These are phyloP conservation scores for Croton setiger DNA, from an alignment of 441 rosid genomes.

Conservation along the genomic window DNA sequence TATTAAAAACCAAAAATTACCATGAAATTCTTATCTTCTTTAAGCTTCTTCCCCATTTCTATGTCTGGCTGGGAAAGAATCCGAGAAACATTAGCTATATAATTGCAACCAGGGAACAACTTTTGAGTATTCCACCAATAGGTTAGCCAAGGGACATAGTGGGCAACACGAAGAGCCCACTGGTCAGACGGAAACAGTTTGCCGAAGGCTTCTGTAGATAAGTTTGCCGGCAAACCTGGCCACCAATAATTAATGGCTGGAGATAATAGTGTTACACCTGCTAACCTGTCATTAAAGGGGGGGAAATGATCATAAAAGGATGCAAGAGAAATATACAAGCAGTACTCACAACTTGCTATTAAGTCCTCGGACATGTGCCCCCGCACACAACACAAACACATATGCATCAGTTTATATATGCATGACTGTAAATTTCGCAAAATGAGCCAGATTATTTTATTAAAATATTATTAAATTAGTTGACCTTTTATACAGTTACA, in stretches of 20 bases:
- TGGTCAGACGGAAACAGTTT: conserved; percentile 31
- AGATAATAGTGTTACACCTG: conserved; percentile 40
- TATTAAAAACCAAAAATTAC: conserved; percentile 13
- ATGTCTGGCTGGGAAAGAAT: conserved; percentile 32
- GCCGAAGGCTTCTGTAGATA: conserved; percentile 35
- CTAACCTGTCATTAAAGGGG: conserved; percentile 33
- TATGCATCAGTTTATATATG: too few species aligned
- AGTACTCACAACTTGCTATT: neutral
- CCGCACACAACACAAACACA: too few species aligned
- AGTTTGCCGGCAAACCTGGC: conserved; percentile 45
- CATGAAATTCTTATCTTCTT: neutral
- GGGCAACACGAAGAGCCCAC: conserved; percentile 47
- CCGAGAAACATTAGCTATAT: conserved; percentile 16
- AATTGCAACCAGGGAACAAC: conserved; percentile 37
- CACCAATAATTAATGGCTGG: conserved; percentile 53
- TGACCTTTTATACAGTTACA: too few species aligned
- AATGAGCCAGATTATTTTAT: too few species aligned
- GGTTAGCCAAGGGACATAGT: conserved; percentile 49
- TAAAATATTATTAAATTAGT: too few species aligned
- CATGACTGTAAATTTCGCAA: too few species aligned
- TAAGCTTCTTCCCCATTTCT: conserved; percentile 15
- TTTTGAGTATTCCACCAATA: conserved; percentile 63
- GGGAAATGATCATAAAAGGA: conserved; percentile 1
- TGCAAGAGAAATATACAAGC: neutral
- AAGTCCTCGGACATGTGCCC: too few species aligned